Base-by-base conservation (phyloP, 2,329 filamentous ascomycete species). In the Metarhizium brunneum region DNA sequence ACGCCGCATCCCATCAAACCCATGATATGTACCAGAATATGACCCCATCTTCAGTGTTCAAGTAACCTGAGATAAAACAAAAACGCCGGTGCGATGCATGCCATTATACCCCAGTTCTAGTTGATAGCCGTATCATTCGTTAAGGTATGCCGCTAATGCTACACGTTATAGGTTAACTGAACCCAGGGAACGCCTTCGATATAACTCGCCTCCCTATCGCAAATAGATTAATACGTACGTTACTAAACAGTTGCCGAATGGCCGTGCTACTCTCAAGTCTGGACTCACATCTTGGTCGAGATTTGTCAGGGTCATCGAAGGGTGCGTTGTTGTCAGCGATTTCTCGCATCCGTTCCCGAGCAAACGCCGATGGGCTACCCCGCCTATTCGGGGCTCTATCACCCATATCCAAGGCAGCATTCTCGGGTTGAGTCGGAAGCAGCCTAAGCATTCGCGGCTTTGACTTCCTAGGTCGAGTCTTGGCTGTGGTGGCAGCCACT, bases 321-420 rank as follows among this genome's bases (percentile, higher is more conserved):
- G 73, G 72, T 53, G 72, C 71, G 50, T 73, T 73, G 36, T 68
- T 72, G 52, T 69, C 69, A 10, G 73, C 73, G 58, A 76, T 72
- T 51, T 74, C 66, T 48, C 72, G 69, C 71, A 76, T 76, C 18
- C 73, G 68, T 58, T 73, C 69, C 50, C 73, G 67, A 30, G 73
- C 71, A 63, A 75, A 72, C 7, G 72, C 74, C 4, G 73, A 76
- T 3, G 73, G 73, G 57, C 73, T 75, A 51, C 66, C 66, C 32
- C 71, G 70, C 25, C 72, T 70, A 38, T 61, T 62, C 29, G 62
- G 59, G 40, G 63, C 62, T 29, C 61, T 57, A 16, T 64, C 64
- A 14, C 58, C 63, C 18, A 64, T 64, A 11, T 57, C 63, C 40
- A 67, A 56, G 51, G 71, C 70, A 6, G 63, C 57, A 48, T 68